phyloP scores from a whole-genome alignment of 2,329 filamentous ascomycete species.

The Trichoderma breve region DNA sequence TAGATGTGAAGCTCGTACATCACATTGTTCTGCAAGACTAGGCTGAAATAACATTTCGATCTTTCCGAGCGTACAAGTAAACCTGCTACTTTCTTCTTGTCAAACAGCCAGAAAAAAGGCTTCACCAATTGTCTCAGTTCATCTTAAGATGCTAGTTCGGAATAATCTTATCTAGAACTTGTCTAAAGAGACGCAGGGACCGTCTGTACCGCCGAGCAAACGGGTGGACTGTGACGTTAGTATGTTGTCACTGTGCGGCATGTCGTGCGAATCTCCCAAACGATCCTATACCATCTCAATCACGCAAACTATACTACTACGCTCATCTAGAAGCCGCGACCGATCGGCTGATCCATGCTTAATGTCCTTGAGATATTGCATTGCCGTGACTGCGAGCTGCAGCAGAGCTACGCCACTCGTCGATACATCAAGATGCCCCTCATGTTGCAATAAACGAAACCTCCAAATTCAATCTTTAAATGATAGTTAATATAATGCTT shows the following conservation, averaged over 20 bases:
- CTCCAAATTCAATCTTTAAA: too few species aligned
- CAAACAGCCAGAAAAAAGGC: neutral
- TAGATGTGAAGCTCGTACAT: neutral
- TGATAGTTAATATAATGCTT: too few species aligned
- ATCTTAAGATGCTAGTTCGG: neutral
- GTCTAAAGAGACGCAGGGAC: neutral
- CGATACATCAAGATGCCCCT: neutral
- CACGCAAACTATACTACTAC: constrained; percentile 3
- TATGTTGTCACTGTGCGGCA: neutral
- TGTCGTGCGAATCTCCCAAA: constrained; percentile 3
- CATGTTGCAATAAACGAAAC: too few species aligned
- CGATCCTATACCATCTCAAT: constrained; percentile 20
- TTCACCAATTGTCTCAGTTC: neutral
- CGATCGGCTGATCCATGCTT: constrained; percentile 18
- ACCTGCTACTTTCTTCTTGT: constrained; percentile 5
- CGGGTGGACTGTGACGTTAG: neutral
- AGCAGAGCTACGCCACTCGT: constrained; percentile 8
- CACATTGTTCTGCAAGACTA: neutral
- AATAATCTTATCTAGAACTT: neutral
- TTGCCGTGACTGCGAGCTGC: neutral
- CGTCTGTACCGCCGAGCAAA: neutral
- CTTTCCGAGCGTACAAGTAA: neutral
- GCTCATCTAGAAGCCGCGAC: constrained; percentile 13
- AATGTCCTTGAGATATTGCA: constrained; percentile 8
- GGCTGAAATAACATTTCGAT: neutral